A percentile compares a stretch with the other conserved stretches of the same genome.
These are phyloP conservation scores for Ceratocystis variospora DNA, from an alignment of 2,329 filamentous ascomycete genomes.

Conservation along the genomic window DNA sequence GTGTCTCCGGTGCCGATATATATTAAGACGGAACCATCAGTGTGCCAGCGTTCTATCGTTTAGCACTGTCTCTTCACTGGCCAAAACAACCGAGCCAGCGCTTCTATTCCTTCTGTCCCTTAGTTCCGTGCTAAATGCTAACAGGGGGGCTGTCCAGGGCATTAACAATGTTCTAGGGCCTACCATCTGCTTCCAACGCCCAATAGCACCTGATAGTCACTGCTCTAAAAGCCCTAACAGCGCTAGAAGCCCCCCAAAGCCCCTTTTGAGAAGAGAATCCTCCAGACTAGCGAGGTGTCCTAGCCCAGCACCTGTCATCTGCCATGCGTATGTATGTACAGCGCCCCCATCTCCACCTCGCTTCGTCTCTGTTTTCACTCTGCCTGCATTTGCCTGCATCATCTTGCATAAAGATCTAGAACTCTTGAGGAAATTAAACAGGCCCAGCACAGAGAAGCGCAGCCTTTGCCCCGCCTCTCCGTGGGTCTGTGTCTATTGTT, in stretches of 20 bases:
- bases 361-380: background rate
- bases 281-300: background rate
- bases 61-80: background rate
- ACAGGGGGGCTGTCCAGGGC: background rate
- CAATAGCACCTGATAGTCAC: background rate
- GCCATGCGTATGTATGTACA: background rate
- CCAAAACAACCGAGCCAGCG: background rate
- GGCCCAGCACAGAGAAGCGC: background rate
- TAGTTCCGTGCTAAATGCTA: background rate
- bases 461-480: background rate
- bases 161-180: background rate
- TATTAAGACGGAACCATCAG: too few species aligned
- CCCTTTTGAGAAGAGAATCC: background rate
- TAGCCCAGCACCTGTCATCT: too few species aligned
- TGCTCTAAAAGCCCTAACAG: background rate
- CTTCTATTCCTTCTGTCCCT: background rate
- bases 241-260: background rate
- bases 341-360: background rate
- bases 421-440: background rate
- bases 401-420: background rate
- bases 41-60: background rate
- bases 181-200: background rate
- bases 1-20: too few species aligned
- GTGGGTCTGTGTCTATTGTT: background rate
- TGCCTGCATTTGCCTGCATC: background rate